Conservation (phyloP, 805 yeast genomes). For the Metschnikowia gelsemii region DNA sequence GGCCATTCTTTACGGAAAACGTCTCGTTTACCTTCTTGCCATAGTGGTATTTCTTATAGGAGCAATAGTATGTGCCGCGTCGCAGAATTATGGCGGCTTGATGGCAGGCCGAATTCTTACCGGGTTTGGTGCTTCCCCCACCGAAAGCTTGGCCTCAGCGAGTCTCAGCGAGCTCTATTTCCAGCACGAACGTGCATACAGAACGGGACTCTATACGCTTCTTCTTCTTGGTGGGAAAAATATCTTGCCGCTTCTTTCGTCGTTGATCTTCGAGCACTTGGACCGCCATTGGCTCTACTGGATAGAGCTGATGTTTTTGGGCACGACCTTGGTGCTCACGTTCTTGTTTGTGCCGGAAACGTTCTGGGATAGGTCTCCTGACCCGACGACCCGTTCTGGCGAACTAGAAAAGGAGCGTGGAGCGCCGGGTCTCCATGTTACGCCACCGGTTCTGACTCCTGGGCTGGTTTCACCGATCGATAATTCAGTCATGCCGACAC, state of each 20-base stretch:
- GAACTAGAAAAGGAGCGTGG: no score
- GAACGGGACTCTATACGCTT: slow-evolving; percentile 57
- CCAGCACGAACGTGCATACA: slow-evolving; percentile 60
- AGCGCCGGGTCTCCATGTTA: no score
- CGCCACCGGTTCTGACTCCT: no score
- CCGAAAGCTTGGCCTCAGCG: slow-evolving; percentile 59
- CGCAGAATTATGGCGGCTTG: slow-evolving; percentile 48
- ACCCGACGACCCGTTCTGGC: not conserved
- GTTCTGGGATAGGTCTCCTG: slow-evolving; percentile 51
- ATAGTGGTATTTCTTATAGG: slow-evolving; percentile 51
- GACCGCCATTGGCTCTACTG: slow-evolving; percentile 63
- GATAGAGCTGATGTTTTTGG: slow-evolving; percentile 54
- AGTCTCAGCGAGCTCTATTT: slow-evolving; percentile 62
- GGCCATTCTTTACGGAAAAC: slow-evolving; percentile 56
- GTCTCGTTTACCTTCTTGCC: slow-evolving; percentile 53
- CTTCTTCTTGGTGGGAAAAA: slow-evolving; percentile 62
- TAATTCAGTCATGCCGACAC: not conserved
- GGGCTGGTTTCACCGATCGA: no score
- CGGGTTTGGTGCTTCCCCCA: slow-evolving; percentile 62
- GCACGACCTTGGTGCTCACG: slow-evolving; percentile 43
- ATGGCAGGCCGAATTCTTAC: slow-evolving; percentile 57
- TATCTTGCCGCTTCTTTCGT: slow-evolving; percentile 55
- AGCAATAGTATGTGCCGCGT: slow-evolving; percentile 52
- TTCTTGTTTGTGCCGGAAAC: slow-evolving; percentile 63
- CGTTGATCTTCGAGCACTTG: slow-evolving; percentile 47